Base-by-base conservation (phyloP, 2,329 filamentous ascomycete genomes). In the Conoideocrella luteorostrata region DNA sequence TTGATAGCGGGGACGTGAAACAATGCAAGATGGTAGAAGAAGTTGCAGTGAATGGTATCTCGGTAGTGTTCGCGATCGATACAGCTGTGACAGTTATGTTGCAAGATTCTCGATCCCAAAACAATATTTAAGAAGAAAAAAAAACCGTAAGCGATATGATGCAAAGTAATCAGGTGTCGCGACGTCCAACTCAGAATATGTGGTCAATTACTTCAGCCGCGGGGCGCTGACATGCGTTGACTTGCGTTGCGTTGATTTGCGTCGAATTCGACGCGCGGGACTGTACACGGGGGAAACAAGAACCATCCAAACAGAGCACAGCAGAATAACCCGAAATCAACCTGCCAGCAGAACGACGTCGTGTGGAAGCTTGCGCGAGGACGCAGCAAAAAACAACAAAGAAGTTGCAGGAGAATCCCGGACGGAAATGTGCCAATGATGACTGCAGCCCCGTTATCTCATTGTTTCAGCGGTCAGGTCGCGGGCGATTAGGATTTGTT, bases 391-490 rank as follows among this genome's bases (percentile, higher is more conserved):
- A 34, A 41, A 45, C 49, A 39, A 33, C 43, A 41, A 46, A 43
- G 42, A 46, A 43, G 38, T 29, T 39, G 47, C 47, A 43, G 43
- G 39, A 35, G n/a, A 43, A 48, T 50, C 43, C 45, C 39, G 48
- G 47, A 26, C 46, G 53, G 48, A 49, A 50, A 23, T 55, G 55
- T 56, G 66, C 60, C 63, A 67, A 65, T 63, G 30, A 46, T 39
- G 18, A 52, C 58, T 53, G 51, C 52, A 54, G 53, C 52, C 57
- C 58, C 58, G 55, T 49, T 63, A 64, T 68, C 62, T 64, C 71
- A 73, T 74, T 58, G 58, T 68, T 66, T 55, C 59, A 55, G 49
- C 47, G 48, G 48, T 49, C 46, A 38, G 45, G 51, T 52, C 47
- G 52, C 53, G 50, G 52, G 34, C 38, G 30, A 28, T 46, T 60